Evolutionary conservation across 2,329 filamentous ascomycete species (phyloP).

Genomic region (Camillea tinctor): DNA sequence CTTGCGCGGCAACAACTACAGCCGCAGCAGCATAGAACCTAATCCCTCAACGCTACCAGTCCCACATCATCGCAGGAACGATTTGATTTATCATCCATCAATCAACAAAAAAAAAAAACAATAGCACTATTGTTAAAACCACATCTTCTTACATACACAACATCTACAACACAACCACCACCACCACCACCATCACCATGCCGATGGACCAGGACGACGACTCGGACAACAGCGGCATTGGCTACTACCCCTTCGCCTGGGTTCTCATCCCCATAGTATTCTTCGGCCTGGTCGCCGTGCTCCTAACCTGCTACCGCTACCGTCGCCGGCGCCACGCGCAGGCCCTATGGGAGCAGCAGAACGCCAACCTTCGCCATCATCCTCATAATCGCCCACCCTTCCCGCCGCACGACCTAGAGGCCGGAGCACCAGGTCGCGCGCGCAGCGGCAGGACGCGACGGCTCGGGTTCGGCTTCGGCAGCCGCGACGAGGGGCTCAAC

Average conservation of each 20-base stretch:
- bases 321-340: slow-evolving; percentile 22
- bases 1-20: background rate
- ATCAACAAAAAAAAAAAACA: no score
- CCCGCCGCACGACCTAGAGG: slow-evolving; percentile 24
- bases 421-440: slow-evolving; percentile 1
- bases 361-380: no score
- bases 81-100: no score
- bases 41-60: background rate
- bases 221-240: slow-evolving; percentile 1
- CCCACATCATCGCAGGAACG: no score
- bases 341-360: slow-evolving; percentile 15
- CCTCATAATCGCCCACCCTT: no score
- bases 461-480: slow-evolving; percentile 18
- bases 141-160: no score
- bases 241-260: slow-evolving; percentile 24
- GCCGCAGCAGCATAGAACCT: background rate
- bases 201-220: background rate
- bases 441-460: slow-evolving; percentile 11
- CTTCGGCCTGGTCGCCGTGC: slow-evolving; percentile 19
- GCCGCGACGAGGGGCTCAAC: slow-evolving; percentile 32
- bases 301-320: slow-evolving; percentile 28
- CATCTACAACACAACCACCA: no score
- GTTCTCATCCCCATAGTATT: slow-evolving; percentile 29
- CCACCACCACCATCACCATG: background rate
- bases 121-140: no score